A percentile compares a stretch with the other conserved stretches of the same genome.
phyloP scores from a whole-genome alignment of 148 eudicot genomes.

The Rhododendron henanense region DNA sequence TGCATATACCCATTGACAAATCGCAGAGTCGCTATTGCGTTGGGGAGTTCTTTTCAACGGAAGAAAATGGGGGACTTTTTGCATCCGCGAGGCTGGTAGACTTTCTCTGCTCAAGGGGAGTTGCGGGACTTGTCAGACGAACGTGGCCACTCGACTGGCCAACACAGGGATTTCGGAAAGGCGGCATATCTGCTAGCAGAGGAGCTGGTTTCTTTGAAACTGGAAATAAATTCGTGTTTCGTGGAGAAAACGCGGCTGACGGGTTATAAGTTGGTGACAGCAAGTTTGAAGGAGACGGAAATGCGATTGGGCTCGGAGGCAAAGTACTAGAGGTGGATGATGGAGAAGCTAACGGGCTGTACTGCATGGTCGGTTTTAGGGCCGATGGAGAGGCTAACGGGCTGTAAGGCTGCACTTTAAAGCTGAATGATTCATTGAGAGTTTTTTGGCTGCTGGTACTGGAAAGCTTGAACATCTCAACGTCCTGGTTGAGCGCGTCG shows the following conservation, averaged over 20 bases:
- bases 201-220: not conserved
- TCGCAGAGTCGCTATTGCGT: not conserved
- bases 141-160: not conserved
- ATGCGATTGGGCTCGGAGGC: not conserved
- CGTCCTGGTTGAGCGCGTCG: not conserved
- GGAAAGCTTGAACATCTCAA: not conserved
- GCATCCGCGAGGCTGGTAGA: not conserved
- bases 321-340: not conserved
- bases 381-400: not conserved
- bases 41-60: not conserved
- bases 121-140: not conserved
- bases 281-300: not conserved
- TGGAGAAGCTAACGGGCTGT: not conserved
- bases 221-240: not conserved
- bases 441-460: not conserved
- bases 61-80: not conserved
- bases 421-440: not conserved
- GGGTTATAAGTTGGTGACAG: not conserved
- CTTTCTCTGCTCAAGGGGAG: not conserved
- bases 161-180: not conserved
- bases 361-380: not conserved
- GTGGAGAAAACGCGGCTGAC: not conserved
- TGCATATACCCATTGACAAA: not conserved
- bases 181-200: not conserved
- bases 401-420: not conserved